phyloP scores from a whole-genome alignment of 75 land plant genomes.

The Picea glauca region DNA sequence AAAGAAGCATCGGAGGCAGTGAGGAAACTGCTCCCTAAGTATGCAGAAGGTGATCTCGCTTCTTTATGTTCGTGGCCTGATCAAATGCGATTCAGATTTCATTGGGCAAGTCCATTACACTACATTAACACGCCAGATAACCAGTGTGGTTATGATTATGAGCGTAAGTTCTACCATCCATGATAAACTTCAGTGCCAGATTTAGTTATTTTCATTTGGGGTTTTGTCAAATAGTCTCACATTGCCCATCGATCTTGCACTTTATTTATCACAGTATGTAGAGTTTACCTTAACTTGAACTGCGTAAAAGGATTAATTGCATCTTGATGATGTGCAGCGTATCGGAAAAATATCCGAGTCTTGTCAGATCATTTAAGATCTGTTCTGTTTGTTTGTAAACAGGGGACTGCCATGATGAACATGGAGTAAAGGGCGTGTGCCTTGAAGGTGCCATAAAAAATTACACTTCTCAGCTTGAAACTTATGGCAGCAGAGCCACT shows the following conservation, averaged over 20 bases:
- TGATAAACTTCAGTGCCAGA: neutral
- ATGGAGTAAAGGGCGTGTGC: constrained; percentile 53
- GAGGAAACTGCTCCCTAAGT: too few relatives aligned
- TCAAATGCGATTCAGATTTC: constrained; percentile 26
- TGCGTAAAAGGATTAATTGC: too few relatives aligned
- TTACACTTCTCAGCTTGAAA: constrained; percentile 58
- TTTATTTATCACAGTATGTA: too few relatives aligned
- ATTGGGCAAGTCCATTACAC: constrained; percentile 41
- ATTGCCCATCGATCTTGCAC: too few relatives aligned
- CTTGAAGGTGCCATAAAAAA: constrained; percentile 74
- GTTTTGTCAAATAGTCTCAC: neutral
- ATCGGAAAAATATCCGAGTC: neutral
- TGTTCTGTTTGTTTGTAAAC: neutral
- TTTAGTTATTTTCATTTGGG: neutral
- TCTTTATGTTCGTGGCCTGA: too few relatives aligned
- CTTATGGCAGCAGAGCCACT: constrained; percentile 12
- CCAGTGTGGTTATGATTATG: constrained; percentile 28
- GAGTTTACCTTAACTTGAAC: too few relatives aligned
- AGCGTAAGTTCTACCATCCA: constrained; percentile 15
- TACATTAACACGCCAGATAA: constrained; percentile 45
- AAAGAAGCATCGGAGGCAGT: too few relatives aligned
- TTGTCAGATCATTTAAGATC: neutral
- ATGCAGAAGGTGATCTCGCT: too few relatives aligned
- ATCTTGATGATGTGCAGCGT: neutral
- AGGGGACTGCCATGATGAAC: constrained; percentile 83